phyloP scores from a whole-genome alignment of 495 filamentous ascomycete genomes.

The Xylaria flabelliformis region DNA sequence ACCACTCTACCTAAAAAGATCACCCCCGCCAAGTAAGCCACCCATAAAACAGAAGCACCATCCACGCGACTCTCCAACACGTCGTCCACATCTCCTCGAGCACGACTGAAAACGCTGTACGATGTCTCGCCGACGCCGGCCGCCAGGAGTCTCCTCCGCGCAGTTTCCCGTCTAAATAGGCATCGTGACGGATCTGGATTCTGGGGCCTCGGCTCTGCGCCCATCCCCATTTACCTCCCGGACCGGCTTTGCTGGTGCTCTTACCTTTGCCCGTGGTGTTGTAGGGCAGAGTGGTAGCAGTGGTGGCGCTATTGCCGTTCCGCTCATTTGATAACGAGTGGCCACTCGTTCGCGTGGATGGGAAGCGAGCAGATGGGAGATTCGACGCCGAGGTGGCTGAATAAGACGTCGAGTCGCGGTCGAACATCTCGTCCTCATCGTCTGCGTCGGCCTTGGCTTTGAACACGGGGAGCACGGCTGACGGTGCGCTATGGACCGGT shows the following conservation, averaged over 20 bases:
- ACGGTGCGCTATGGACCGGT: conserved; percentile 29
- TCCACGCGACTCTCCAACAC: conserved; percentile 52
- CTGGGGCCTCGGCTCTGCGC: conserved; percentile 42
- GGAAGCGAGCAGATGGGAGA: conserved; percentile 34
- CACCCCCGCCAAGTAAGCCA: conserved; percentile 51
- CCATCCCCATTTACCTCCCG: conserved; percentile 49
- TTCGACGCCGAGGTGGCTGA: conserved; percentile 39
- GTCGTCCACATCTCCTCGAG: conserved; percentile 54
- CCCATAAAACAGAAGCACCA: conserved; percentile 50
- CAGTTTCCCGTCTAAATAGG: conserved; percentile 45
- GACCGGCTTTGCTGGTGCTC: conserved; percentile 32
- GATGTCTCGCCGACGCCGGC: conserved; percentile 11
- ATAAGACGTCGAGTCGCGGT: conserved; percentile 29
- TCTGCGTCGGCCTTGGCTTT: conserved; percentile 56
- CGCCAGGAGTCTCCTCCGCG: conserved; percentile 38
- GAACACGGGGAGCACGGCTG: conserved; percentile 49
- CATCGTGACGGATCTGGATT: conserved; percentile 49
- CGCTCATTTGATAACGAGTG: conserved; percentile 25
- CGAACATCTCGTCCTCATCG: conserved; percentile 39
- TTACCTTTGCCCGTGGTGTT: conserved; percentile 11
- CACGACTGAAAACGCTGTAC: conserved; percentile 38
- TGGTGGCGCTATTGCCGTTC: conserved; percentile 21
- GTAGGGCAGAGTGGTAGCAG: conserved; percentile 23
- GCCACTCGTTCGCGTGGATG: conserved; percentile 34
- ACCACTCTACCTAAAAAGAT: neutral